phyloP scores from a whole-genome alignment of 352 stramenopile species.

The Thalassiosira mediterranea region DNA sequence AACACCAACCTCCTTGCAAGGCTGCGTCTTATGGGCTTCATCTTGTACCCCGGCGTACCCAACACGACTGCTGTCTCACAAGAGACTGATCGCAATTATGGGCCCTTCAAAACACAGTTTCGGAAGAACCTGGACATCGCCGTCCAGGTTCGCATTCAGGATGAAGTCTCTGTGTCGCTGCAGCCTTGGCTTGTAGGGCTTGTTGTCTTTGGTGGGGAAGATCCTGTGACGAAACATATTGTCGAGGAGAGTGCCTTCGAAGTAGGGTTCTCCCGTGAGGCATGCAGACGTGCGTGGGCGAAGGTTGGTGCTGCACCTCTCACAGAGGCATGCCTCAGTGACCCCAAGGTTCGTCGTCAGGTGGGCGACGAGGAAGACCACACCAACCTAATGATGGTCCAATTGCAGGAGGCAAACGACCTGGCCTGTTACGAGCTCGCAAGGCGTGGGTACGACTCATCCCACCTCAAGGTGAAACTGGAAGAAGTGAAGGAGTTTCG shows the following conservation, averaged over 20 bases:
- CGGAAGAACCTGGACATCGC: slow-evolving; percentile 5
- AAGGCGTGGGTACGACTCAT: neutral
- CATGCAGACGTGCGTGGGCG: neutral
- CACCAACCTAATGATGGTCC: neutral
- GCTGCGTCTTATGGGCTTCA: slow-evolving; percentile 1
- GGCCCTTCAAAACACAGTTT: slow-evolving; percentile 20
- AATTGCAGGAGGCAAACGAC: slow-evolving; percentile 11
- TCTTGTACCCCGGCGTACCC: slow-evolving; percentile 21
- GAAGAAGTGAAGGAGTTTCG: too few species aligned
- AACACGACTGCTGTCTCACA: slow-evolving; percentile 32
- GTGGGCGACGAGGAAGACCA: slow-evolving; percentile 8
- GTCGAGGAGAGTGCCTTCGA: slow-evolving; percentile 5
- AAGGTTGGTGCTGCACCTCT: slow-evolving; percentile 12
- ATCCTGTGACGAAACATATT: slow-evolving; percentile 2
- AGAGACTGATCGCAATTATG: slow-evolving; percentile 27
- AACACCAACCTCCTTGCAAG: neutral
- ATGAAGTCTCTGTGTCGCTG: slow-evolving; percentile 10
- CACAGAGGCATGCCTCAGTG: slow-evolving; percentile 5
- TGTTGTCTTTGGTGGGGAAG: slow-evolving; percentile 21
- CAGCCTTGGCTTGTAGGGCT: slow-evolving; percentile 9
- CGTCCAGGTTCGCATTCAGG: neutral
- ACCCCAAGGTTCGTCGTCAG: slow-evolving; percentile 11
- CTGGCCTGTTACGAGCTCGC: neutral
- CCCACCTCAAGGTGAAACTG: too few species aligned
- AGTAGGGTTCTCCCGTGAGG: slow-evolving; percentile 4